Conservation (phyloP, 352 stramenopile species). For the Pythium grandisporangium region DNA sequence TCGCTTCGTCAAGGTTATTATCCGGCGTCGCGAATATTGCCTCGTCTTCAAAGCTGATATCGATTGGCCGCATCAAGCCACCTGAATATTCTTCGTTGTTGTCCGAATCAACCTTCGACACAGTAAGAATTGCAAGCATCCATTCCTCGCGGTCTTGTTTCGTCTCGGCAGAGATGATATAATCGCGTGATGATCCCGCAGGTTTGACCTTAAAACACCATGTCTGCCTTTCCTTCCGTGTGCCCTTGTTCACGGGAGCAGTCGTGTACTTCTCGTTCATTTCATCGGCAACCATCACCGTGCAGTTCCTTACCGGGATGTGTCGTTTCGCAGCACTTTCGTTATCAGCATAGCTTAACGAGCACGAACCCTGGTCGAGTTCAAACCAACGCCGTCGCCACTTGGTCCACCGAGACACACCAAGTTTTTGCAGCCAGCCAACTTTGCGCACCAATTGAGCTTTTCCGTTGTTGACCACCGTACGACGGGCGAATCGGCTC, state of each 20-base stretch:
- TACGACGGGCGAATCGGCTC: slow-evolving; percentile 32
- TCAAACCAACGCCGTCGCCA: slow-evolving; percentile 78
- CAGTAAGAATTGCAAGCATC: slow-evolving; percentile 80
- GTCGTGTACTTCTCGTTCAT: slow-evolving; percentile 86
- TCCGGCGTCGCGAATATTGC: slow-evolving; percentile 12
- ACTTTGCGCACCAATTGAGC: slow-evolving; percentile 63
- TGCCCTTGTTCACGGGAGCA: slow-evolving; percentile 79
- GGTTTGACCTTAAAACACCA: slow-evolving; percentile 82
- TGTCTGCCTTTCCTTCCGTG: slow-evolving; percentile 66
- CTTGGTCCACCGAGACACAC: slow-evolving; percentile 56
- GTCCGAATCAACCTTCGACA: slow-evolving; percentile 50
- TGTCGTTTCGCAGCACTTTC: slow-evolving; percentile 48
- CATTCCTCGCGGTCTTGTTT: slow-evolving; percentile 87
- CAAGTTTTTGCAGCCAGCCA: slow-evolving; percentile 79
- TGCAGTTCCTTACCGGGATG: slow-evolving; percentile 66
- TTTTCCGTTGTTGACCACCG: slow-evolving; percentile 40
- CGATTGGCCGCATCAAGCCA: slow-evolving; percentile 10
- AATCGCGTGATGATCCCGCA: slow-evolving; percentile 67
- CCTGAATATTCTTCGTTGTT: slow-evolving; percentile 24
- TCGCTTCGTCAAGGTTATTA: slow-evolving; percentile 39
- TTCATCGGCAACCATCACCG: slow-evolving; percentile 60
- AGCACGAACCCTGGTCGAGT: slow-evolving; percentile 67
- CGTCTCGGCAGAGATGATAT: slow-evolving; percentile 77
- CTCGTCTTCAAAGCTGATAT: slow-evolving; percentile 3
- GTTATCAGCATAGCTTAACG: slow-evolving; percentile 73